These are phyloP conservation scores for Hemerocallis citrina DNA, from an alignment of 106 monocot species.

Conservation along the genomic window DNA sequence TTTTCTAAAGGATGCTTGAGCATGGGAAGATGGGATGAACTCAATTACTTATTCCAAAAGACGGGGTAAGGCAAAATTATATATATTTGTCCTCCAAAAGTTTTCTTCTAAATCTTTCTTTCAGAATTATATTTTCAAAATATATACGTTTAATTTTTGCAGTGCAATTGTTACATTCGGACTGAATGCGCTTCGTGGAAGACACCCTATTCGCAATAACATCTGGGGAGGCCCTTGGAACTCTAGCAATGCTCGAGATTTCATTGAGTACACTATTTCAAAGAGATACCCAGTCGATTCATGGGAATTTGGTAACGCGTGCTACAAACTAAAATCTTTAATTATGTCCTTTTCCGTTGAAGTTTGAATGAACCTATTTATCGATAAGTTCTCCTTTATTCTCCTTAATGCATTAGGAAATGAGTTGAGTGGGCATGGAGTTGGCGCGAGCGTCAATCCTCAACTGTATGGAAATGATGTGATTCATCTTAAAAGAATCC, in stretches of 20 bases:
- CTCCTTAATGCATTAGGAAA: slow-evolving; percentile 49
- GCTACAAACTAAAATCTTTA: background rate
- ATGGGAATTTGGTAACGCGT: slow-evolving; percentile 85
- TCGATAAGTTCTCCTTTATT: background rate
- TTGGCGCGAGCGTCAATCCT: slow-evolving; percentile 56
- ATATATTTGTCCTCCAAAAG: background rate
- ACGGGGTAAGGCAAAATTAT: slow-evolving; percentile 40
- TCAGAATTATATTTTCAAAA: background rate
- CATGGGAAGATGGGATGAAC: slow-evolving; percentile 71
- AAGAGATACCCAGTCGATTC: slow-evolving; percentile 79
- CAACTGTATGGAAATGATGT: slow-evolving; percentile 59
- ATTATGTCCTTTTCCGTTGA: no score
- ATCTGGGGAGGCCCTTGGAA: slow-evolving; percentile 70
- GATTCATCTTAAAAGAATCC: slow-evolving; percentile 36
- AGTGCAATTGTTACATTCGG: slow-evolving; percentile 87
- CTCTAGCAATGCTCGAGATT: slow-evolving; percentile 57
- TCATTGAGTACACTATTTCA: slow-evolving; percentile 71
- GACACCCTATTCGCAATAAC: slow-evolving; percentile 15
- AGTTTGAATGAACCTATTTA: slow-evolving; percentile 1
- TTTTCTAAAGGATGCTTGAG: slow-evolving; percentile 75
- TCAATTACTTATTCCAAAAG: slow-evolving; percentile 55
- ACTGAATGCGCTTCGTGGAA: slow-evolving; percentile 77
- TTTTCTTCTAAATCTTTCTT: no score
- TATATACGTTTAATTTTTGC: slow-evolving; percentile 14
- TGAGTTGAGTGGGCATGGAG: slow-evolving; percentile 76